Evolutionary conservation across 768 basidiomycete genomes (phyloP).

Genomic region (Amyloporia xantha): DNA sequence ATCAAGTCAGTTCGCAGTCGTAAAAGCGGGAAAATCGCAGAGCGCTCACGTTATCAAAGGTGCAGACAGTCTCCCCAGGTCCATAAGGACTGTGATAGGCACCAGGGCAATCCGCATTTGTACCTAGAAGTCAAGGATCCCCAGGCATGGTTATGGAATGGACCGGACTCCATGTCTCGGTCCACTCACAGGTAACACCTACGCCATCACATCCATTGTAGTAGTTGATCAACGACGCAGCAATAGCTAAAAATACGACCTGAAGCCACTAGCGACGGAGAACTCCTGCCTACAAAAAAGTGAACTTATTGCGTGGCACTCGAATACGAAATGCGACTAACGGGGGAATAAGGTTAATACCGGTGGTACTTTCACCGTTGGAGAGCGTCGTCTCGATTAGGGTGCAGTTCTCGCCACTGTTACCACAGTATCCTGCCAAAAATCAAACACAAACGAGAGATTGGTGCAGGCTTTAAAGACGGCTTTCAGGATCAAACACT

Average conservation of each 20-base stretch:
- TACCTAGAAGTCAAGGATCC: conserved; percentile 21
- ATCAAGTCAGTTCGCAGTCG: not conserved
- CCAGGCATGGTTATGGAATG: not conserved
- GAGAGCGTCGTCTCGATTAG: conserved; percentile 36
- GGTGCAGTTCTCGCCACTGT: conserved; percentile 38
- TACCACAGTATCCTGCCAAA: conserved; percentile 30
- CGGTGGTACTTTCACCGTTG: conserved; percentile 36
- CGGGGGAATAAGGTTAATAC: conserved; percentile 39
- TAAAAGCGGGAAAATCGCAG: not conserved
- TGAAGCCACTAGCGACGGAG: conserved; percentile 28
- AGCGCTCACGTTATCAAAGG: conserved; percentile 10
- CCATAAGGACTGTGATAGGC: conserved; percentile 37
- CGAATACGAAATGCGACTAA: conserved; percentile 17
- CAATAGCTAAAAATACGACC: conserved; percentile 17
- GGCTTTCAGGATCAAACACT: no score
- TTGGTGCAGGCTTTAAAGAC: no score
- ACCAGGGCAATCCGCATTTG: conserved; percentile 23
- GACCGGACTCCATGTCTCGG: no score
- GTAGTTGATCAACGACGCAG: conserved; percentile 24
- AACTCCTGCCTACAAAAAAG: conserved; percentile 25
- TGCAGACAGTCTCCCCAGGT: conserved; percentile 33
- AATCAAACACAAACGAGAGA: no score
- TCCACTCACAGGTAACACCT: conserved; percentile 35
- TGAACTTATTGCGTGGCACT: no score
- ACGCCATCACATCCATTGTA: conserved; percentile 34